phyloP scores from a whole-genome alignment of 768 basidiomycete species.

The Hysterangium stoloniferum region DNA sequence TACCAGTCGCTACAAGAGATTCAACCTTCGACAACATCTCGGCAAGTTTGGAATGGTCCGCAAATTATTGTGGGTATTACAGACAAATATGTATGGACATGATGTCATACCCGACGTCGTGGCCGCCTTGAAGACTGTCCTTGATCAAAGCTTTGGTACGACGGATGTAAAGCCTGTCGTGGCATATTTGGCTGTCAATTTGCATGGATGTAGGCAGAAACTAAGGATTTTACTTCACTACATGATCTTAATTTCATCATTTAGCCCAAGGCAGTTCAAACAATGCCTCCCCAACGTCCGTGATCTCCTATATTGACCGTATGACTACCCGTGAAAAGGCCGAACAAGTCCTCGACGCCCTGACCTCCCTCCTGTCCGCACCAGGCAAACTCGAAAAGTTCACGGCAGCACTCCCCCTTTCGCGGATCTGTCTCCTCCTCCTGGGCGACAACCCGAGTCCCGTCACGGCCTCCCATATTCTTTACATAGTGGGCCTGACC shows the following conservation, averaged over 20 bases:
- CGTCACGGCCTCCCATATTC: conserved; percentile 48
- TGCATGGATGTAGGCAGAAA: conserved; percentile 50
- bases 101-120: conserved; percentile 45
- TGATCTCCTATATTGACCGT: conserved; percentile 49
- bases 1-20: conserved; percentile 64
- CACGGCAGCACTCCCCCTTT: conserved; percentile 62
- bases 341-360: conserved; percentile 55
- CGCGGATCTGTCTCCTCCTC: conserved; percentile 71
- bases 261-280: conserved; percentile 10
- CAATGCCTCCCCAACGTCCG: conserved; percentile 44
- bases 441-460: conserved; percentile 66
- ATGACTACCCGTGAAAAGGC: conserved; percentile 48
- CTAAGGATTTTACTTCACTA: background rate
- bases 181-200: conserved; percentile 76
- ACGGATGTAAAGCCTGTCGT: conserved; percentile 83
- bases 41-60: conserved; percentile 64
- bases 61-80: conserved; percentile 73
- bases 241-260: background rate
- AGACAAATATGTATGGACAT: conserved; percentile 65
- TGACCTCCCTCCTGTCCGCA: conserved; percentile 54
- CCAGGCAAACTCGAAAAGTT: conserved; percentile 61
- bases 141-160: conserved; percentile 59
- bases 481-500: conserved; percentile 51
- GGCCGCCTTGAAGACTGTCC: conserved; percentile 52
- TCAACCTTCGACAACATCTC: conserved; percentile 70